Percentiles rank a stretch among this genome's conserved stretches.
Conservation (phyloP, 306 rosid species). For the Prunus mira region DNA sequence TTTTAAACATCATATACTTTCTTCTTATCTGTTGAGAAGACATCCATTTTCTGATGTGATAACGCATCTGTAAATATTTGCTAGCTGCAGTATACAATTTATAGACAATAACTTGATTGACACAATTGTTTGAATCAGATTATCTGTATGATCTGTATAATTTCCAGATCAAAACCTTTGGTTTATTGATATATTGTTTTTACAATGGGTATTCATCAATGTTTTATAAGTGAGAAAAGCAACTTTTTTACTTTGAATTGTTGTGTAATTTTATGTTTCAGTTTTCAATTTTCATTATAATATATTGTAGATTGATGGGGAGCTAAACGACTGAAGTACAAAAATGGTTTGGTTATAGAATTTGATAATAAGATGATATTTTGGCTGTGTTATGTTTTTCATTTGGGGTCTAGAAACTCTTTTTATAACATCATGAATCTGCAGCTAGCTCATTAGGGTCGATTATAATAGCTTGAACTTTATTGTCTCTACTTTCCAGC, state of each 20-base stretch:
- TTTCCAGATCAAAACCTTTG: background rate
- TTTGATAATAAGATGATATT: background rate
- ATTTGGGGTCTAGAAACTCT: background rate
- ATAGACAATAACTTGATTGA: background rate
- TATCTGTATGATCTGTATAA: background rate
- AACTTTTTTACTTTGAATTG: too few relatives aligned
- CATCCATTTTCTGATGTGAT: background rate
- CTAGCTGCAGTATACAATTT: background rate
- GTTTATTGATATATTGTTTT: too few relatives aligned
- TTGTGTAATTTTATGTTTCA: too few relatives aligned
- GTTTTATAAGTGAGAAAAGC: background rate
- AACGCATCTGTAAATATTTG: background rate
- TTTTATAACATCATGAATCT: background rate
- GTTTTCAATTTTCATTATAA: background rate
- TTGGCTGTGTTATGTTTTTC: too few relatives aligned
- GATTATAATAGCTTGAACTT: background rate
- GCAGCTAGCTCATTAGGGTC: background rate
- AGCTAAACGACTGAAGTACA: background rate
- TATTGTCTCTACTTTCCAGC: conserved; percentile 38
- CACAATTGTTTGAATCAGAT: background rate
- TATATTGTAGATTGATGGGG: background rate
- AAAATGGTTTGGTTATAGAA: background rate
- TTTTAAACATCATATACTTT: background rate
- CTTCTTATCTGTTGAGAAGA: background rate
- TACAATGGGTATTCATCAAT: background rate